These are phyloP conservation scores for Colletotrichum phormii DNA, from an alignment of 2,329 filamentous ascomycete genomes.

Conservation along the genomic window DNA sequence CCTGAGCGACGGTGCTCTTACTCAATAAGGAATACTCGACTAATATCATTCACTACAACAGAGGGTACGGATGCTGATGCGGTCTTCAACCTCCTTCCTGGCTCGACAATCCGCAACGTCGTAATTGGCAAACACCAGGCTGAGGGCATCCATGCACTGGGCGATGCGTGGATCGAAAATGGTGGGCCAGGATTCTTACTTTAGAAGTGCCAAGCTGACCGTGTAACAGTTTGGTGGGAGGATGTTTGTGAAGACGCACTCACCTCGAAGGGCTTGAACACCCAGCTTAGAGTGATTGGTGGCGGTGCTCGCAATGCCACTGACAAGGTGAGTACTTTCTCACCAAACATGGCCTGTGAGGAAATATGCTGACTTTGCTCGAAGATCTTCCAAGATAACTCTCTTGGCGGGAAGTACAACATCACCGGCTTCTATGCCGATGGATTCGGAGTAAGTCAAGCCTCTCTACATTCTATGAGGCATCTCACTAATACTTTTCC, in stretches of 20 bases:
- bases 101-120: conserved; percentile 51
- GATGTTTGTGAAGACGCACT: conserved; percentile 45
- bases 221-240: conserved; percentile 44
- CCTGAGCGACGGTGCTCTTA: too few relatives aligned
- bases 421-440: conserved; percentile 46
- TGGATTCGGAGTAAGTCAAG: conserved; percentile 38
- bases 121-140: conserved; percentile 52
- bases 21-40: too few relatives aligned
- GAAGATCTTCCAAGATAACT: conserved; percentile 46
- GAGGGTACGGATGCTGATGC: conserved; percentile 56
- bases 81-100: conserved; percentile 51
- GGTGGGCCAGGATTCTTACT: conserved; percentile 25
- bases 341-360: rapidly evolving
- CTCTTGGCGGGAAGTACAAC: conserved; percentile 45
- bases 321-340: conserved; percentile 40
- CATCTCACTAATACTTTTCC: background rate
- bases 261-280: conserved; percentile 45
- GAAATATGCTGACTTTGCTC: background rate
- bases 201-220: background rate
- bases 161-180: conserved; percentile 46
- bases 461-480: rapidly evolving
- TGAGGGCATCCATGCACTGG: conserved; percentile 46
- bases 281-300: conserved; percentile 44
- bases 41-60: background rate
- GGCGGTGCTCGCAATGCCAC: conserved; percentile 44